Evolutionary conservation across 345 rosid species (phyloP).

Genomic region (Populus ilicifolia): DNA sequence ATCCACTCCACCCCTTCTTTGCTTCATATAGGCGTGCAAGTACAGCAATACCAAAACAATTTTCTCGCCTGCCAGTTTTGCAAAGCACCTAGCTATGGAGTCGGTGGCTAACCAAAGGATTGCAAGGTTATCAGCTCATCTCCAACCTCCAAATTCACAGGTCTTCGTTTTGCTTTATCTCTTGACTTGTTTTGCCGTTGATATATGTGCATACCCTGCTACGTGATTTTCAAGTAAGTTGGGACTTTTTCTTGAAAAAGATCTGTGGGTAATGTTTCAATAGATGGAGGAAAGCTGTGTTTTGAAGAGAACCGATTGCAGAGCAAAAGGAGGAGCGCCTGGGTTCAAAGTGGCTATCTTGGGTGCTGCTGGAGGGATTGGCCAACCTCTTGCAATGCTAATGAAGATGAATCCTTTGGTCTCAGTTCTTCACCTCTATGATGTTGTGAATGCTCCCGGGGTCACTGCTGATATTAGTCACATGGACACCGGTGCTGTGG

Average conservation of each 20-base stretch:
- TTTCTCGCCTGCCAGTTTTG: neutral
- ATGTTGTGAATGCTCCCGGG: slow-evolving; percentile 29
- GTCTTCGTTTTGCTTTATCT: slow-evolving; percentile 19
- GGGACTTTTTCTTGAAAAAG: neutral
- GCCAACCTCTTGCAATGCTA: slow-evolving; percentile 62
- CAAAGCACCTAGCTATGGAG: slow-evolving; percentile 38
- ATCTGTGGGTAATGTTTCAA: slow-evolving; percentile 10
- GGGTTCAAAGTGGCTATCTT: slow-evolving; percentile 77
- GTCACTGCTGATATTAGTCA: slow-evolving; percentile 36
- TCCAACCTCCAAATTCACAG: slow-evolving; percentile 52
- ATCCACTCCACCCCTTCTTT: slow-evolving; percentile 4
- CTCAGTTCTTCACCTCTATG: slow-evolving; percentile 39
- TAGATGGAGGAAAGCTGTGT: slow-evolving; percentile 48
- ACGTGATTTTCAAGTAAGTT: neutral
- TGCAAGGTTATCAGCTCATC: slow-evolving; percentile 63
- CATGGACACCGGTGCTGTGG: slow-evolving; percentile 34
- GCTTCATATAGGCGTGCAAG: slow-evolving; percentile 6
- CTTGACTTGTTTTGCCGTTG: neutral
- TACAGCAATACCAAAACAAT: neutral
- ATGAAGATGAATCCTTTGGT: slow-evolving; percentile 66
- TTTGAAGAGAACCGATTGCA: slow-evolving; percentile 46
- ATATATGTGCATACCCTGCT: neutral
- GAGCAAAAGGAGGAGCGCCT: slow-evolving; percentile 69
- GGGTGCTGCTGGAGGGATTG: slow-evolving; percentile 84
- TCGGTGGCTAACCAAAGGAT: slow-evolving; percentile 50